A percentile compares a stretch with the other conserved stretches of the same genome.
Evolutionary conservation across 1,284 basidiomycete species (phyloP).

Genomic region (Coniferiporia weirii): DNA sequence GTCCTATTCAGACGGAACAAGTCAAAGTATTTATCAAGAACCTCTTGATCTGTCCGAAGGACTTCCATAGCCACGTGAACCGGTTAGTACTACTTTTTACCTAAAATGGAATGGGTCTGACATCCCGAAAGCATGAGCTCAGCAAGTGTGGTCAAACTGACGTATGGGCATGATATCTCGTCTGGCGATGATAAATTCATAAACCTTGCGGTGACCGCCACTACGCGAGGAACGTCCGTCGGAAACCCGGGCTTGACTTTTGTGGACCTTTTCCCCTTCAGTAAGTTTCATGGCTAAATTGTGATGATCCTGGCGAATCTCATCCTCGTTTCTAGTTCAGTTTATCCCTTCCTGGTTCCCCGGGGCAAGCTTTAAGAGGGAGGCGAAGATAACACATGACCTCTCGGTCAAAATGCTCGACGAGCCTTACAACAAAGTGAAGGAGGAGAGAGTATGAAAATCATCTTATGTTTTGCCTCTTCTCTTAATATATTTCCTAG

Average conservation of each 20-base stretch:
- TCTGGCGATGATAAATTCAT: slow-evolving; percentile 19
- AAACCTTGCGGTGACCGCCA: neutral
- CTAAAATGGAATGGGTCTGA: neutral
- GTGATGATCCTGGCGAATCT: neutral
- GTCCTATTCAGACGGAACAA: neutral
- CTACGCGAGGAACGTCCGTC: neutral
- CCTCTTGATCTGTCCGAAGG: neutral
- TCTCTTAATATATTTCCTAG: neutral
- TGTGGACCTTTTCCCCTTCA: slow-evolving; percentile 4
- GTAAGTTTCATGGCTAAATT: neutral
- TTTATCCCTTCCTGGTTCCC: slow-evolving; percentile 19
- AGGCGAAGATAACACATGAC: slow-evolving; percentile 20
- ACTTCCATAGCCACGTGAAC: neutral
- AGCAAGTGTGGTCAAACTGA: neutral
- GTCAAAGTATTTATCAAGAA: neutral
- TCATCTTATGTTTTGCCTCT: neutral
- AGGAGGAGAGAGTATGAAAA: slow-evolving; percentile 23
- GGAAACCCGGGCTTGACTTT: neutral
- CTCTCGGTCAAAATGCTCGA: slow-evolving; percentile 22
- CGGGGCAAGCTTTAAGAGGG: slow-evolving; percentile 25
- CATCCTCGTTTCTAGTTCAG: neutral
- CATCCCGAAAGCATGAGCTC: neutral
- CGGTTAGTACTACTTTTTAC: neutral
- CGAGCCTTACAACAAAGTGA: slow-evolving; percentile 25
- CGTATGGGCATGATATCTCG: slow-evolving; percentile 27